Evolutionary conservation across 176 grass and related monocot genomes (phyloP).

Genomic region (Triticum aestivum): IWGSC_CS_RefSeq_v2.1 NC_057814.1:256611621-256612120

Average conservation of each 20-base stretch:
- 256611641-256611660: background rate
- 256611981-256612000: too few species aligned
- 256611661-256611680: background rate
- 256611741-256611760: background rate
- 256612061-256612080: background rate
- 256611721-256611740: background rate
- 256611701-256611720: background rate
- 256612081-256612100: background rate
- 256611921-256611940: too few species aligned
- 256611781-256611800: background rate
- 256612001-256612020: background rate
- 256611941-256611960: too few species aligned
- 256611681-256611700: background rate
- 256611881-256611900: background rate
- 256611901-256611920: too few species aligned
- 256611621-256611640: background rate
- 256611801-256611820: background rate
- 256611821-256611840: background rate
- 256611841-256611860: background rate
- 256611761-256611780: slow-evolving; percentile 6
- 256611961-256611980: too few species aligned
- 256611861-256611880: background rate
- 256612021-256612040: background rate
- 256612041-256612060: background rate
- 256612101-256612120: background rate